Evolutionary conservation across 768 basidiomycete species (phyloP).

Genomic region (Mycena filopes): DNA sequence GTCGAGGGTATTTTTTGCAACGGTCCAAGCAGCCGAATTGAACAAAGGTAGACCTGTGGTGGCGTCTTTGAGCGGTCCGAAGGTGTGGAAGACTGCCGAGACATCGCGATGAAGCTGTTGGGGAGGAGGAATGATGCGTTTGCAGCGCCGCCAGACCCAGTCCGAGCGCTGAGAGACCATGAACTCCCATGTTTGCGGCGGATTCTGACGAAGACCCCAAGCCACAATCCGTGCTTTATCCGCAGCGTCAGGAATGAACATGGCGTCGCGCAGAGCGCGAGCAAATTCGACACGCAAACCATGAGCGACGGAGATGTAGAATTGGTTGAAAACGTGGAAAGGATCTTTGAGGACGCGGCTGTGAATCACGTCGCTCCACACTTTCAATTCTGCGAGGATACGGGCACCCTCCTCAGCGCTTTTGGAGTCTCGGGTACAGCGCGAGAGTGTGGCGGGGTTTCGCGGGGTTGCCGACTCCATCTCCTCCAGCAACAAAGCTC

Average conservation of each 20-base stretch:
- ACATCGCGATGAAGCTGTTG: conserved; percentile 35
- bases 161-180: conserved; percentile 19
- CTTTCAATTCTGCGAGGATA: neutral
- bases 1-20: conserved; percentile 42
- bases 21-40: conserved; percentile 41
- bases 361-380: conserved; percentile 1
- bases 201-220: neutral
- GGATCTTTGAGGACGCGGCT: conserved; percentile 43
- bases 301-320: conserved; percentile 38
- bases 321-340: conserved; percentile 44
- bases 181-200: conserved; percentile 6
- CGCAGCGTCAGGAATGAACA: conserved; percentile 36
- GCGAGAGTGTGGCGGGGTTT: no score
- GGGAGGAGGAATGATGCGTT: conserved; percentile 35
- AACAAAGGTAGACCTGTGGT: conserved; percentile 43
- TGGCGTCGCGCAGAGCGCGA: conserved; percentile 36
- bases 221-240: no score
- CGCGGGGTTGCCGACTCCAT: neutral
- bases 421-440: no score
- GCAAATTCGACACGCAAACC: conserved; percentile 38
- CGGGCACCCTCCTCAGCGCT: no score
- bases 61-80: conserved; percentile 45
- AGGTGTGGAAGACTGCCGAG: conserved; percentile 29
- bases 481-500: neutral
- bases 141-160: conserved; percentile 35